Evolutionary conservation across 768 basidiomycete genomes (phyloP), one percentile per base, ranked within the genome.

Genomic region (Sporobolomyces phaffii): DNA sequence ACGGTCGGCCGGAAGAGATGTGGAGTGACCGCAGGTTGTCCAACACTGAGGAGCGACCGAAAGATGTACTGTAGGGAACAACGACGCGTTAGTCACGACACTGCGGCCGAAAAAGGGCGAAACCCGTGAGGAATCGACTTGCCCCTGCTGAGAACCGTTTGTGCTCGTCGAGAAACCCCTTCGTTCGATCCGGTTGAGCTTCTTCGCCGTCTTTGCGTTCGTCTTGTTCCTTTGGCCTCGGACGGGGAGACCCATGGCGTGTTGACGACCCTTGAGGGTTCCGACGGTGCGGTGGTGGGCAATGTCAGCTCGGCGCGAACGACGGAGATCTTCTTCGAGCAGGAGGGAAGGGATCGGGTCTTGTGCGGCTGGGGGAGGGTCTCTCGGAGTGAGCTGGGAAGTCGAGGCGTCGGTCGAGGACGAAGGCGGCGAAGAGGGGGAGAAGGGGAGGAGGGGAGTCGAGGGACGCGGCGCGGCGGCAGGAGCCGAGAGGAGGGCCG

Each of bases 271-370:
- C 56, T 90, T 85, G 78, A 94, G 93, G 72, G 88, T 91, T 52
- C 94, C 94, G 78, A 98, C 91, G 83, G 88, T 88, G 68, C 90
- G 82, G 78, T 92, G 86, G 79, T 96, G 92, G 8, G 84, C 86
- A 77, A 99, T 93, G 77, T 97, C 92, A 77, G 90, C 90, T 79
- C 86, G 84, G 74, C 93, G 82, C 76, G 86, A 83, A 73, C 88
- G 83, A 77, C 82, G 84, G 75, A 93, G 79, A 77, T 97, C 96
- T 24, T 87, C 84, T 80, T 97, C 94, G 66, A 96, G 87, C 80
- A 85, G 87, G 70, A 97, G 77, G 50, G 83, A 82, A 74, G 84
- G 84, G 72, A 97, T 80, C 1, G 84, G 82, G 77, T 96, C 92
- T 17, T 60, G 48, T 31, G 18, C 31, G 38, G 38, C 31, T 15